Percentiles rank a stretch among this genome's conserved stretches.
These are phyloP conservation scores for Pseudocercospora eumusae DNA, from an alignment of 2,329 filamentous ascomycete genomes.

Conservation along the genomic window DNA sequence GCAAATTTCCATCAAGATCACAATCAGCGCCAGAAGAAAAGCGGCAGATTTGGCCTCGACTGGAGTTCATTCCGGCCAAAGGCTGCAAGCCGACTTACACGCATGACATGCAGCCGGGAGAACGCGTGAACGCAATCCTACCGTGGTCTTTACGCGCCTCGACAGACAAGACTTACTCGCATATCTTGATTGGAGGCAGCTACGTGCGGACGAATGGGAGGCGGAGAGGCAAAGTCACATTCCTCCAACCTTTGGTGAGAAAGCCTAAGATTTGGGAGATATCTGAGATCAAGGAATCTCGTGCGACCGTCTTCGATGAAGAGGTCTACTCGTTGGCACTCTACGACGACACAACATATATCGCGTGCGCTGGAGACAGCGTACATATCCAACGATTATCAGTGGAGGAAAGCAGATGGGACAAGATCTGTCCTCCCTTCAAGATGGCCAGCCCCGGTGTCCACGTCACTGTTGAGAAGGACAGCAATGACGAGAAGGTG, in stretches of 20 bases:
- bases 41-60: conserved; percentile 42
- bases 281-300: conserved; percentile 36
- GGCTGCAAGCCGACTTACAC: conserved; percentile 20
- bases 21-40: conserved; percentile 37
- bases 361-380: conserved; percentile 48
- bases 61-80: conserved; percentile 50
- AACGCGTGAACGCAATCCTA: conserved; percentile 61
- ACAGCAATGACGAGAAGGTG: conserved; percentile 36
- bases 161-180: conserved; percentile 61
- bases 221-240: conserved; percentile 51
- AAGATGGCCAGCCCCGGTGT: conserved; percentile 44
- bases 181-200: conserved; percentile 57
- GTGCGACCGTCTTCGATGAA: conserved; percentile 51
- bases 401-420: conserved; percentile 33
- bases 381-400: conserved; percentile 48
- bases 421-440: conserved; percentile 37
- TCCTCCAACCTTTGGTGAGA: conserved; percentile 36
- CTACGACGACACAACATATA: conserved; percentile 58
- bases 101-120: conserved; percentile 54
- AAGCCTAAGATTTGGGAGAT: conserved; percentile 57
- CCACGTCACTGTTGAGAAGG: conserved; percentile 49
- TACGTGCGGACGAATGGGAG: conserved; percentile 47
- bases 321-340: conserved; percentile 61
- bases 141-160: conserved; percentile 57
- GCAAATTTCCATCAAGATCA: conserved; percentile 22